Base-by-base conservation (phyloP, 441 rosid species). In the Euphorbia celastroides region DNA sequence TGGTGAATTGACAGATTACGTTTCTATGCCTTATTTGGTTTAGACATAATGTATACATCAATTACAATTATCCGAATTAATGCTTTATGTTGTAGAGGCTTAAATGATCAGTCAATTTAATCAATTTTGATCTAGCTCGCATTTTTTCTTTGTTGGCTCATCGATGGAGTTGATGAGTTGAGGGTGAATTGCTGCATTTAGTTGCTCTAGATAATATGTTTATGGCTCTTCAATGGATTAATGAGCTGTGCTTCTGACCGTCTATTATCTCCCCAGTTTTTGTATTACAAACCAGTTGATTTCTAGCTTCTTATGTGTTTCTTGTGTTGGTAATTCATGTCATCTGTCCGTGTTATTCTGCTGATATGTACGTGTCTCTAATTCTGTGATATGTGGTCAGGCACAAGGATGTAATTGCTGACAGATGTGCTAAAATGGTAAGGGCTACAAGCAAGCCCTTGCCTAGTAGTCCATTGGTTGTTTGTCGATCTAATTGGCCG, bases 381-480 rank as follows among this genome's bases (percentile, higher is more conserved):
- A 22, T 36, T 1, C 20, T 66, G 55, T 30, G 9, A 30, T 5
- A 12, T 26, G 60, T 17, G 20, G 65, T 16, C 77, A 81, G 84
- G 80, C 65, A 61, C 65, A 75, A 48, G 69, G 56, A 64, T 70
- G 79, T 42, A 27, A 66, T 71, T 26, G 52, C 19, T 31, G 57
- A 66, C 10, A 38, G 80, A 69, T 28, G 51, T 36, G 11, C 14
- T 23, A 44, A 55, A 31, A 44, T 44, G 67, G 14, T 48, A 36
- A 55, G 32, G 54, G 66, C n/a, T n/a, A n/a, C 44, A 19, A n/a
- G 20, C 19, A 71, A 65, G 41, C 70, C 66, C 5, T 60, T 61
- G 8, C 14, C 62, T 17, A 30, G 22, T 23, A 34, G 66, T 25
- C 23, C 65, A 12, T 20, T 30, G 59, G 60, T 69, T 26, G 64